phyloP scores from a whole-genome alignment of 2,329 filamentous ascomycete species.

The Trichoderma sp. region DNA sequence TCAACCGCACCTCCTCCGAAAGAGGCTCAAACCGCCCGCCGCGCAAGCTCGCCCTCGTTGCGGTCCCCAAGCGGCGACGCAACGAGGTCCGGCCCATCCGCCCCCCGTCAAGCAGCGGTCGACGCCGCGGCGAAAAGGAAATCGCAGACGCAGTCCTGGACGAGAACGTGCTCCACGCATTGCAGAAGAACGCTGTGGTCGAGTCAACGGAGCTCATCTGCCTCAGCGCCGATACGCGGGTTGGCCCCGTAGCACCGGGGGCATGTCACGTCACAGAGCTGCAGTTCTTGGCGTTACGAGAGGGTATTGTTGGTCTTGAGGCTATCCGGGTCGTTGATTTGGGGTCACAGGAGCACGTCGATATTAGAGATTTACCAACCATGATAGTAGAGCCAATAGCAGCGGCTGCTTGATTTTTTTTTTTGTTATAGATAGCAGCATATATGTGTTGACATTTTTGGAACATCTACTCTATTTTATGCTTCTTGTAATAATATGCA shows the following conservation, averaged over 20 bases:
- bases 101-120: conserved; percentile 55
- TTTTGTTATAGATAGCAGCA: neutral
- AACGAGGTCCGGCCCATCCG: conserved; percentile 58
- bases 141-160: conserved; percentile 71
- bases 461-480: neutral
- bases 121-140: conserved; percentile 44
- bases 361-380: conserved; percentile 74
- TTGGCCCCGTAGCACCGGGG: conserved; percentile 72
- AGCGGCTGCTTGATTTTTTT: conserved; percentile 29
- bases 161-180: conserved; percentile 70
- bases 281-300: conserved; percentile 68
- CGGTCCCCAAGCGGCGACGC: conserved; percentile 66
- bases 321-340: conserved; percentile 75
- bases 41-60: conserved; percentile 71
- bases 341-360: conserved; percentile 73
- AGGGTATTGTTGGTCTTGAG: conserved; percentile 72
- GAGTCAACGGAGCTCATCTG: conserved; percentile 73
- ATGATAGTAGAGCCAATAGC: conserved; percentile 57
- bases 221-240: conserved; percentile 72
- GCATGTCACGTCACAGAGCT: conserved; percentile 76
- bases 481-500: conserved; percentile 2
- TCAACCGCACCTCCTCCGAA: conserved; percentile 65
- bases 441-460: neutral
- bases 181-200: conserved; percentile 67
- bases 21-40: conserved; percentile 45